Evolutionary conservation across 164 flowering plant genomes (phyloP).

Genomic region (Nymphaea thermarum): DNA sequence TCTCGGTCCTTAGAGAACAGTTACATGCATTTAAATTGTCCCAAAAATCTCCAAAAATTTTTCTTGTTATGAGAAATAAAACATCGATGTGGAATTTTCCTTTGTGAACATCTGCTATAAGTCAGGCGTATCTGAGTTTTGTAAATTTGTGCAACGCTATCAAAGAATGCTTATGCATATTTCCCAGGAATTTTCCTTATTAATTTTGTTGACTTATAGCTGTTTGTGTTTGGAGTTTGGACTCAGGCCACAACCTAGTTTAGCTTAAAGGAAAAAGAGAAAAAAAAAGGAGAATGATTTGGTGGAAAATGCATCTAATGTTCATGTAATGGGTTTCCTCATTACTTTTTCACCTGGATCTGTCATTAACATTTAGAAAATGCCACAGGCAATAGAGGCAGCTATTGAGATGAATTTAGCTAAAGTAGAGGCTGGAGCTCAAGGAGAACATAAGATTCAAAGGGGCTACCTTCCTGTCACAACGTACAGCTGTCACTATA

Average conservation of each 20-base stretch:
- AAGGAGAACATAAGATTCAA: conserved; percentile 96
- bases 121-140: neutral
- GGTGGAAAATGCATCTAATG: too few species aligned
- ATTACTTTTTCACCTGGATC: too few species aligned
- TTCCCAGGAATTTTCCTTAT: too few species aligned
- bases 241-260: too few species aligned
- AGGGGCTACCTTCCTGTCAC: conserved; percentile 76
- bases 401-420: conserved; percentile 79
- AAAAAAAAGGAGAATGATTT: too few species aligned
- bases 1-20: neutral
- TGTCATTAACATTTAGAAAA: neutral
- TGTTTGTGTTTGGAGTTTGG: too few species aligned
- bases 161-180: neutral
- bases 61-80: neutral
- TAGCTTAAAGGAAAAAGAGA: too few species aligned
- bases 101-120: neutral
- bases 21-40: neutral
- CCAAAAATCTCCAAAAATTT: neutral
- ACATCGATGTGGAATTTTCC: neutral
- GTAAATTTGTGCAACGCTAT: too few species aligned
- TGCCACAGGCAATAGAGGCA: conserved; percentile 82
- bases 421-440: conserved; percentile 95
- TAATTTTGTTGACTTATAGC: too few species aligned
- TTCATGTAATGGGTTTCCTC: too few species aligned
- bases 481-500: conserved; percentile 88